Conservation (phyloP, 352 stramenopile species). For the Phytophthora rubi region DNA sequence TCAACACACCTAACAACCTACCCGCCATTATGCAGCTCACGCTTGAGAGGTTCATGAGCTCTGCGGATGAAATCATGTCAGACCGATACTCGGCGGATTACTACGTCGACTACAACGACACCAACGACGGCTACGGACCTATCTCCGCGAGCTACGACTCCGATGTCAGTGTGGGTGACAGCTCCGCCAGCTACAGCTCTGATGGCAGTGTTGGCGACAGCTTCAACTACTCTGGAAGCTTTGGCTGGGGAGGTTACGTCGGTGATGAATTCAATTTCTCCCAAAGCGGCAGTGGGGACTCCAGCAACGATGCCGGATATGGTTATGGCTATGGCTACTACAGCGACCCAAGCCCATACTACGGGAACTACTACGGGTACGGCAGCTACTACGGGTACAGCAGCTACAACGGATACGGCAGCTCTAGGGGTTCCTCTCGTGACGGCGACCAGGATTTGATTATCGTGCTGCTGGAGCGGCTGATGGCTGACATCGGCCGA, state of each 20-base stretch:
- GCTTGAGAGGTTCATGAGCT: conserved; percentile 10
- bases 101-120: not conserved
- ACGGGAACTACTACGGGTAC: not conserved
- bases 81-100: not conserved
- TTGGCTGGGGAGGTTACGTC: not conserved
- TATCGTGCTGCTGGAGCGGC: not conserved
- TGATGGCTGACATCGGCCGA: not conserved
- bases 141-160: not conserved
- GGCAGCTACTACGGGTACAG: too few species aligned
- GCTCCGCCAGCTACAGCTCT: not conserved
- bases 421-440: not conserved
- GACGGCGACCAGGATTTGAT: not conserved
- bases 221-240: not conserved
- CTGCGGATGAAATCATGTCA: not conserved
- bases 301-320: not conserved
- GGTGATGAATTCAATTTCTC: not conserved
- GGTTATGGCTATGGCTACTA: not conserved
- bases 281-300: not conserved
- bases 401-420: too few species aligned
- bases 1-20: conserved; percentile 13
- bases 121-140: not conserved
- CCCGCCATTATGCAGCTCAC: conserved; percentile 21
- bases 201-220: not conserved
- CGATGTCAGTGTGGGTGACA: not conserved
- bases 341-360: not conserved